These are phyloP conservation scores for Boletus subparvulus DNA, from an alignment of 768 basidiomycete genomes.

Conservation along the genomic window DNA sequence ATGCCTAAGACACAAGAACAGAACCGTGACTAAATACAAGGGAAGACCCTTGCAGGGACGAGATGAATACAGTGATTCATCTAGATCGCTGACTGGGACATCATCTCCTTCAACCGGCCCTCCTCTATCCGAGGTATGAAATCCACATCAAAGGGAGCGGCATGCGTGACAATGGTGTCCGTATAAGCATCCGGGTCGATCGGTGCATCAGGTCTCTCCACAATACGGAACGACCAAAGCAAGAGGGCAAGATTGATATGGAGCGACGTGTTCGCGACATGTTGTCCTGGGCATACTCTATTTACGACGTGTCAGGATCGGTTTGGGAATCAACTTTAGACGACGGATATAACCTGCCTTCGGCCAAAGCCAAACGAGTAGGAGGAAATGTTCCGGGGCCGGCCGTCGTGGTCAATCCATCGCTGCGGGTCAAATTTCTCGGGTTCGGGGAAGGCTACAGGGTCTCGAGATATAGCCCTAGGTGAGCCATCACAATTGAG, in stretches of 20 bases:
- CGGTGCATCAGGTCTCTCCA: constrained; percentile 44
- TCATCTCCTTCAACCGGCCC: constrained; percentile 5
- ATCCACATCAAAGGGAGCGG: constrained; percentile 52
- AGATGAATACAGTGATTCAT: background rate
- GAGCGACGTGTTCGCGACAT: constrained; percentile 50
- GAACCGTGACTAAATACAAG: too few relatives aligned
- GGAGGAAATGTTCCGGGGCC: constrained; percentile 41
- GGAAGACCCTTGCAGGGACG: too few relatives aligned
- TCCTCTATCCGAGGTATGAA: constrained; percentile 47
- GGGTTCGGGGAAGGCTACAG: constrained; percentile 28
- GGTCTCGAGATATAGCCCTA: constrained; percentile 27
- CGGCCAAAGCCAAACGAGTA: constrained; percentile 56
- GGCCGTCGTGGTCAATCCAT: constrained; percentile 46
- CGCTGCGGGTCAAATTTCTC: constrained; percentile 55
- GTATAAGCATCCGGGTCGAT: constrained; percentile 58
- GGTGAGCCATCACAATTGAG: background rate
- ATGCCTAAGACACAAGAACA: too few relatives aligned
- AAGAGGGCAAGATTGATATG: constrained; percentile 60
- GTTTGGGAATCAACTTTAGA: background rate
- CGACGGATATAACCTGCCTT: constrained; percentile 1
- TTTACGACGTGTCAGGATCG: background rate
- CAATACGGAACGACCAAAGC: constrained; percentile 61
- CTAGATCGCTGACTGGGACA: background rate
- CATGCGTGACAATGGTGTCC: constrained; percentile 54
- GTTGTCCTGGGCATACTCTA: constrained; percentile 60